Conservation (phyloP, 2,329 filamentous ascomycete species). For the Aspergillus japonicus region DNA sequence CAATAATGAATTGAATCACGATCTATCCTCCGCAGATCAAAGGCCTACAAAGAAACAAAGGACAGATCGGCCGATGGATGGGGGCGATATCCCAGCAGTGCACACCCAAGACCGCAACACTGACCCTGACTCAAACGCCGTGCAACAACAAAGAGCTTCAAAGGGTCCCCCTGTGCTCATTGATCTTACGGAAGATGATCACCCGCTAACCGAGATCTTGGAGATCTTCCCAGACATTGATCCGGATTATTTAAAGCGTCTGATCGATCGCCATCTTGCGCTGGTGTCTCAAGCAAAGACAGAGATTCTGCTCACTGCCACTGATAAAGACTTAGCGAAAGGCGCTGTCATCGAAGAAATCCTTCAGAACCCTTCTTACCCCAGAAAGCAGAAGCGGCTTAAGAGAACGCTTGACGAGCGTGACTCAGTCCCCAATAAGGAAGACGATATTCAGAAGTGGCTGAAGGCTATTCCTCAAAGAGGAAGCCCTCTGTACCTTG, state of each 20-base stretch:
- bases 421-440: slow-evolving; percentile 10
- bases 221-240: slow-evolving; percentile 51
- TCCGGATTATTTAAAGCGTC: slow-evolving; percentile 38
- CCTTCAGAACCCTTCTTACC: slow-evolving; percentile 43
- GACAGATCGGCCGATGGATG: background rate
- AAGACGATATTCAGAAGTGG: slow-evolving; percentile 27
- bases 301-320: background rate
- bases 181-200: slow-evolving; percentile 1
- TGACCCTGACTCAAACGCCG: background rate
- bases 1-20: background rate
- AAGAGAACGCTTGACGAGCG: slow-evolving; percentile 37
- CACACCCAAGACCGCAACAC: background rate
- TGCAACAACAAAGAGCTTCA: background rate
- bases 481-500: slow-evolving; percentile 21
- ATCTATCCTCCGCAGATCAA: background rate
- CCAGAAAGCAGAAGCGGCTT: slow-evolving; percentile 39
- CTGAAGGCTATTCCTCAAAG: slow-evolving; percentile 27
- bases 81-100: background rate
- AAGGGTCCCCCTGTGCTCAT: background rate
- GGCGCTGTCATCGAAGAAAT: slow-evolving; percentile 45
- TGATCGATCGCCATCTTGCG: slow-evolving; percentile 30
- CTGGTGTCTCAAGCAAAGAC: background rate
- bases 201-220: slow-evolving; percentile 38
- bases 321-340: slow-evolving; percentile 11
- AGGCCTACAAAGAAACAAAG: background rate